Base-by-base conservation (phyloP, 352 stramenopile genomes). In the Halophytophthora polymorphica region DNA sequence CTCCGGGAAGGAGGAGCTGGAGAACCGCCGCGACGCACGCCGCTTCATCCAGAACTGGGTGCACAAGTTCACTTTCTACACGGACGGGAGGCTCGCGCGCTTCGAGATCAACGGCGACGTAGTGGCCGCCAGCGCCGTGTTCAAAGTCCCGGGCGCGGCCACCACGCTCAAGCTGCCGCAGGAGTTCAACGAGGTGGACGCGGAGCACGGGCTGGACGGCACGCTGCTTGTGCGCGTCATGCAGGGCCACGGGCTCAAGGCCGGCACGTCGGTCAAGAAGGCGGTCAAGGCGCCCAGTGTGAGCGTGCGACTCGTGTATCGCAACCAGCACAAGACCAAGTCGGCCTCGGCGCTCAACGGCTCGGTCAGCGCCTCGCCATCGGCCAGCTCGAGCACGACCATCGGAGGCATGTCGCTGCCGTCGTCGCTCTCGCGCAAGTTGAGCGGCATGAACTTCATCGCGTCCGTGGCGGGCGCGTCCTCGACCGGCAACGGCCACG, bases 1-100 rank as follows among this genome's bases (percentile, higher is more conserved):
- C 18, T 90, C 77, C 0, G 84, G 84, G 8, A 90, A 93, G 39
- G 84, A 95, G 45, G 82, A 95, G 53, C 75, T 95, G 15, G 84
- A 92, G 49, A 95, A 95, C 66, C 83, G 84, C 35, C 75, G 78
- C 36, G 84, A 95, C 34, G 76, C 71, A 0, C 77, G 84, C 31
- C 88, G 87, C 44, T 95, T 95, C 38, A 80, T 93, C 36, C 84
- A 95, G 53, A 95, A 95, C 45, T 95, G 84, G 84, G 83, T 95
- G 29, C 84, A 95, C 68, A 95, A 95, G 62, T 95, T 95, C 43
- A 92, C 83, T 28, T 95, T 95, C 36, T 88, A 88, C 56, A 83
- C 75, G 10, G 81, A 95, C 33, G 84, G 84, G 2, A 69, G 80
- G n/a, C 68, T 95, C 12, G 83, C 83, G 2, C 81, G 83, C 6